These are phyloP conservation scores for Dothistroma septosporum DNA, from an alignment of 2,329 filamentous ascomycete species.

Conservation along the genomic window DNA sequence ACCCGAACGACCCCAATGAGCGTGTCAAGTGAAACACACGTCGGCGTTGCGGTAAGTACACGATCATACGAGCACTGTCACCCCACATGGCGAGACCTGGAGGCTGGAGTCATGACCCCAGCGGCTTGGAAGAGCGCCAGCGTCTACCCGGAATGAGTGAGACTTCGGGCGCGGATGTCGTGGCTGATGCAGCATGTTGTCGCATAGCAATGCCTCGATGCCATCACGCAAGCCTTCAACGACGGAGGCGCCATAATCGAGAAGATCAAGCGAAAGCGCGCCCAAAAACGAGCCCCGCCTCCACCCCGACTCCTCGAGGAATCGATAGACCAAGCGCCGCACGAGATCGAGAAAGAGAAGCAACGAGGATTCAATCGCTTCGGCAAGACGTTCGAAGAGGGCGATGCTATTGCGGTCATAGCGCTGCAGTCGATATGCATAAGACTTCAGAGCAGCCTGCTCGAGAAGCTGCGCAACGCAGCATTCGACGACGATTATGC, in stretches of 20 bases:
- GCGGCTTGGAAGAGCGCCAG: slow-evolving; percentile 1
- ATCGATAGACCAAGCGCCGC: slow-evolving; percentile 29
- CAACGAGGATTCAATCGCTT: slow-evolving; percentile 30
- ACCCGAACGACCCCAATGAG: slow-evolving; percentile 6
- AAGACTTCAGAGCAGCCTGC: slow-evolving; percentile 29
- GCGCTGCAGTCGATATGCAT: slow-evolving; percentile 33
- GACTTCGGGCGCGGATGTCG: neutral
- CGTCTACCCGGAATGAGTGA: neutral
- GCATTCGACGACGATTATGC: slow-evolving; percentile 29
- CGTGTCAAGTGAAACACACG: slow-evolving; percentile 15
- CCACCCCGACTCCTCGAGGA: slow-evolving; percentile 31
- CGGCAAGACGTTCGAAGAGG: slow-evolving; percentile 31
- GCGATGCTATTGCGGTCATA: slow-evolving; percentile 32
- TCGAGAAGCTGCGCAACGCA: slow-evolving; percentile 31
- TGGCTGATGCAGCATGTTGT: slow-evolving; percentile 5
- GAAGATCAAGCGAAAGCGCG: slow-evolving; percentile 33
- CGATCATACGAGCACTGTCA: neutral
- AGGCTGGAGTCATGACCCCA: slow-evolving; percentile 1
- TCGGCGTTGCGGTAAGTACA: slow-evolving; percentile 19
- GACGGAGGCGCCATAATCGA: slow-evolving; percentile 31
- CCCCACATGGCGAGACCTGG: slow-evolving; percentile 1
- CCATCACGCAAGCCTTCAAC: slow-evolving; percentile 26
- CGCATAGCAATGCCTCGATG: slow-evolving; percentile 27
- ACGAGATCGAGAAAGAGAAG: slow-evolving; percentile 34
- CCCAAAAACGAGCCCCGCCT: slow-evolving; percentile 28